Conservation (phyloP, 139 green algal genomes). For the Chlamydomonas incerta region DNA sequence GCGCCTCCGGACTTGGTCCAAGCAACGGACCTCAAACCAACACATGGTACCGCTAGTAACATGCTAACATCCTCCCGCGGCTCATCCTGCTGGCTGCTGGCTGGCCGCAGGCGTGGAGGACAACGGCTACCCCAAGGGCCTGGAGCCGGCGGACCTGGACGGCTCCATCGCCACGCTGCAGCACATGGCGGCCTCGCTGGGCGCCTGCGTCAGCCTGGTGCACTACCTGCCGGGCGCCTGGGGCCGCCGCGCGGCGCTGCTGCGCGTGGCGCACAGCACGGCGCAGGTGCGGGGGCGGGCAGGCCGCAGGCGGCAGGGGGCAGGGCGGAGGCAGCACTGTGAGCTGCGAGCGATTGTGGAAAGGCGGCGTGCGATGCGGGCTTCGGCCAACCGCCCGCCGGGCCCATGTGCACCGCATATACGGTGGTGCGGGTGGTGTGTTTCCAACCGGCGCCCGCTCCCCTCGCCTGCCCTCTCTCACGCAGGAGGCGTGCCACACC, state of each 20-base stretch:
- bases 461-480: too few species aligned
- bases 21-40: too few species aligned
- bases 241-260: constrained; percentile 62
- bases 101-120: constrained; percentile 80
- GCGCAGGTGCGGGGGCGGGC: not conserved
- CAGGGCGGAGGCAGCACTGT: too few species aligned
- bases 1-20: too few species aligned
- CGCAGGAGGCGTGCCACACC: constrained; percentile 56
- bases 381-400: too few species aligned
- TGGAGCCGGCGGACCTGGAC: constrained; percentile 68
- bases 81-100: not conserved
- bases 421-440: too few species aligned
- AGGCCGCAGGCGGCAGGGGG: not conserved
- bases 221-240: constrained; percentile 53
- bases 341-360: too few species aligned
- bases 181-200: constrained; percentile 76
- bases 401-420: too few species aligned
- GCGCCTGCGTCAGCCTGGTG: constrained; percentile 53
- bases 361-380: too few species aligned
- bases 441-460: not conserved
- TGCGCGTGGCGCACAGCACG: constrained; percentile 64
- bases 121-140: constrained; percentile 84
- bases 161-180: constrained; percentile 72
- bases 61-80: too few species aligned
- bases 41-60: too few species aligned